phyloP scores from a whole-genome alignment of 148 eudicot genomes.

The Fallopia convolvulus region DNA sequence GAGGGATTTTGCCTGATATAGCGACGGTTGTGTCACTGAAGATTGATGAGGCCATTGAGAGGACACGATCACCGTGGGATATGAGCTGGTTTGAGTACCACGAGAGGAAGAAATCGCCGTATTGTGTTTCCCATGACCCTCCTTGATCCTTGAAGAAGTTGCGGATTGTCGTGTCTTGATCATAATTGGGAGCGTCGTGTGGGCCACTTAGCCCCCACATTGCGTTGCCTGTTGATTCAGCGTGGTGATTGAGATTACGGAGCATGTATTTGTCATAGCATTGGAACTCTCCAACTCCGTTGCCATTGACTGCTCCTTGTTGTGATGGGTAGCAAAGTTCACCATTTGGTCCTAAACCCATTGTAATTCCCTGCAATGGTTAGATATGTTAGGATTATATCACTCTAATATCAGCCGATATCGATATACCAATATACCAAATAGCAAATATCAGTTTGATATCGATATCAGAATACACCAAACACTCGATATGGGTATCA shows the following conservation, averaged over 20 bases:
- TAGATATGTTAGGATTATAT: neutral
- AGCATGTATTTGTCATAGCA: slow-evolving; percentile 79
- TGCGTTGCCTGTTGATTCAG: slow-evolving; percentile 49
- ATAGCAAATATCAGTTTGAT: too few species aligned
- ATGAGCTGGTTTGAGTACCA: slow-evolving; percentile 81
- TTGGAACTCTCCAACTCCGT: slow-evolving; percentile 81
- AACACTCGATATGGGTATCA: too few species aligned
- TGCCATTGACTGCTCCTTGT: slow-evolving; percentile 21
- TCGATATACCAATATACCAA: too few species aligned
- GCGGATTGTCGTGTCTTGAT: slow-evolving; percentile 35
- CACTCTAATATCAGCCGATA: too few species aligned
- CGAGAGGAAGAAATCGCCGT: slow-evolving; percentile 79
- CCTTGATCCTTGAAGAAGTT: slow-evolving; percentile 58
- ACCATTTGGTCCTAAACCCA: slow-evolving; percentile 91
- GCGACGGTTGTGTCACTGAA: slow-evolving; percentile 36
- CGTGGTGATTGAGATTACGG: slow-evolving; percentile 50
- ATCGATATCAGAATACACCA: too few species aligned
- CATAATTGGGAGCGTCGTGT: slow-evolving; percentile 63
- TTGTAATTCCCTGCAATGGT: slow-evolving; percentile 43
- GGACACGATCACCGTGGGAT: slow-evolving; percentile 55
- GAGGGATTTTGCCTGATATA: slow-evolving; percentile 61
- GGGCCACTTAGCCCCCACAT: slow-evolving; percentile 89
- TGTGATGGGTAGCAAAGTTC: slow-evolving; percentile 78
- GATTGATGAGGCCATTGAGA: slow-evolving; percentile 46
- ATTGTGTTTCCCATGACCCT: slow-evolving; percentile 77